phyloP scores from a whole-genome alignment of 371 early-diverging fungal genomes.

The Rhizopus arrhizus region DNA sequence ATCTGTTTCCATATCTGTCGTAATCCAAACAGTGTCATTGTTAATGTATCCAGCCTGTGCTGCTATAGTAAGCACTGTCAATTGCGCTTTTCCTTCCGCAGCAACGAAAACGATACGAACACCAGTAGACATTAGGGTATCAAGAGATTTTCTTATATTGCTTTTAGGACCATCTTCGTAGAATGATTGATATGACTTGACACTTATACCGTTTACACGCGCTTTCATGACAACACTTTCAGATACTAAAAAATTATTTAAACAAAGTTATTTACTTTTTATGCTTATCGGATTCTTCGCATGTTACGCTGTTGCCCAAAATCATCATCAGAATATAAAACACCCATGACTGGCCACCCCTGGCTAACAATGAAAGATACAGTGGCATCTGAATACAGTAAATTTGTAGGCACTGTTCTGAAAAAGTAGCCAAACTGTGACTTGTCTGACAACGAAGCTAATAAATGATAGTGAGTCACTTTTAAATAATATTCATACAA shows the following conservation, averaged over 20 bases:
- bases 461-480: background rate
- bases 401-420: conserved; percentile 58
- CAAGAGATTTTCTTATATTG: conserved; percentile 45
- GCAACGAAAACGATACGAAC: conserved; percentile 54
- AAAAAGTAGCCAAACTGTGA: conserved; percentile 61
- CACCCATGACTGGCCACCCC: conserved; percentile 57
- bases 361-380: conserved; percentile 56
- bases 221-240: conserved; percentile 51
- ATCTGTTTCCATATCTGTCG: conserved; percentile 26
- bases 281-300: background rate
- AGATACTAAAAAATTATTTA: conserved; percentile 40
- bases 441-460: conserved; percentile 61
- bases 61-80: conserved; percentile 41
- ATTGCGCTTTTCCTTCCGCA: conserved; percentile 47
- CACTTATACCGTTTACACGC: conserved; percentile 36
- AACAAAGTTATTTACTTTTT: background rate
- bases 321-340: conserved; percentile 56
- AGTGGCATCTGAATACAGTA: conserved; percentile 55
- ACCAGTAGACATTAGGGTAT: conserved; percentile 44
- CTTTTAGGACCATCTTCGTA: conserved; percentile 49
- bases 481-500: background rate
- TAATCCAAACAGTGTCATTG: conserved; percentile 46
- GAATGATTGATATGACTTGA: conserved; percentile 52
- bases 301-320: conserved; percentile 56
- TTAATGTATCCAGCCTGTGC: conserved; percentile 47